Percentiles rank a stretch among this genome's conserved stretches.
Conservation (phyloP, 2,329 filamentous ascomycete genomes). For the Cladosporium sp. region DNA sequence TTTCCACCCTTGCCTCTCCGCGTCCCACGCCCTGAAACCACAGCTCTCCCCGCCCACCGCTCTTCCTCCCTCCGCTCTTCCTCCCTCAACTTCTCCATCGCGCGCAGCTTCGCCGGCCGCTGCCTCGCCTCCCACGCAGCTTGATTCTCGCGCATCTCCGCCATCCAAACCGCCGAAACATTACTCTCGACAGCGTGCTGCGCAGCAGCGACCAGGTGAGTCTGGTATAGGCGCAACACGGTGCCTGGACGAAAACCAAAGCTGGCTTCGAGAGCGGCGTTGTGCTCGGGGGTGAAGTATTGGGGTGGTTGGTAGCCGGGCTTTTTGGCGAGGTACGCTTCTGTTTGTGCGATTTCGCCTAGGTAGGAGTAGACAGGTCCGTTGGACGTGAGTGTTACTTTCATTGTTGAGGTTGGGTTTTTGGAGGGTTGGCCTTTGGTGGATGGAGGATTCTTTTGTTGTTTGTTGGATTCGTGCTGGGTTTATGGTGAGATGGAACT, state of each 20-base stretch:
- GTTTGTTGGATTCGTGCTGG: neutral
- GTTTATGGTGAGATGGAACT: neutral
- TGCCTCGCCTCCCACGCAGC: too few relatives aligned
- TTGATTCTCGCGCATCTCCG: too few relatives aligned
- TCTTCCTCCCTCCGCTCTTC: neutral
- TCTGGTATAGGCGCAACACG: neutral
- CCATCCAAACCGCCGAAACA: too few relatives aligned
- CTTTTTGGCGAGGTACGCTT: too few relatives aligned
- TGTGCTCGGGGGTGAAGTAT: neutral
- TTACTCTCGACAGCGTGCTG: neutral
- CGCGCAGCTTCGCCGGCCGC: too few relatives aligned
- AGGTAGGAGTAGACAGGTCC: neutral
- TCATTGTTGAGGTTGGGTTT: neutral
- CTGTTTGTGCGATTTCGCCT: neutral
- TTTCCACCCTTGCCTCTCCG: neutral
- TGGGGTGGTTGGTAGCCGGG: neutral
- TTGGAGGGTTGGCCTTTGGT: neutral
- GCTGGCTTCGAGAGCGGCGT: neutral
- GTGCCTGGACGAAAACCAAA: neutral
- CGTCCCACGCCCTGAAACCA: too few relatives aligned
- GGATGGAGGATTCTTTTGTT: neutral
- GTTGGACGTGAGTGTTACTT: neutral
- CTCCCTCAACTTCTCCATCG: neutral
- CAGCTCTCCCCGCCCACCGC: neutral
- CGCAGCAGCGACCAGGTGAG: neutral